Percentiles rank a stretch among this genome's conserved stretches.
These are phyloP conservation scores for Hirschioporus abietinus DNA, from an alignment of 768 basidiomycete genomes.

Conservation along the genomic window DNA sequence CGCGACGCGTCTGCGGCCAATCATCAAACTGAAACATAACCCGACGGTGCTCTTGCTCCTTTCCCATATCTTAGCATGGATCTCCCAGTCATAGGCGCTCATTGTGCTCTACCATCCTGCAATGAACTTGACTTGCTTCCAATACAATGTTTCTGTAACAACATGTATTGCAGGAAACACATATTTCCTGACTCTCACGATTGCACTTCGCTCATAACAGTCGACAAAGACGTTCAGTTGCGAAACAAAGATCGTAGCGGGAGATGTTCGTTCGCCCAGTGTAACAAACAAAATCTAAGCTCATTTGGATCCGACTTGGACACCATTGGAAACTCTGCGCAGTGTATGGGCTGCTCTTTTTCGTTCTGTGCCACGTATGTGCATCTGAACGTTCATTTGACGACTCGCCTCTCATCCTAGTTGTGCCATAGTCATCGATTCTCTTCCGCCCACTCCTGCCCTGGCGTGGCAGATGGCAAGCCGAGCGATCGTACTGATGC, in stretches of 20 bases:
- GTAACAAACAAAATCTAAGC: conserved; percentile 51
- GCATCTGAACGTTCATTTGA: conserved; percentile 6
- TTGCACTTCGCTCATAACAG: conserved; percentile 33
- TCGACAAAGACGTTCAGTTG: neutral
- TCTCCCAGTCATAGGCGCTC: conserved; percentile 53
- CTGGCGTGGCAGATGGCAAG: conserved; percentile 16
- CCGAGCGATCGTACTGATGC: conserved; percentile 29
- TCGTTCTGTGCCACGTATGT: conserved; percentile 64
- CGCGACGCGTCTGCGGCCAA: too few relatives aligned
- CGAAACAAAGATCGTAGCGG: conserved; percentile 20
- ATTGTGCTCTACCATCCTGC: conserved; percentile 60
- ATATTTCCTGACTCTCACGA: conserved; percentile 52
- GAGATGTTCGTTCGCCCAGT: conserved; percentile 47
- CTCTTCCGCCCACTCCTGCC: conserved; percentile 55
- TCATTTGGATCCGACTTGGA: conserved; percentile 27
- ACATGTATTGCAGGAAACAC: conserved; percentile 61
- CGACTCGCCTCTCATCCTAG: conserved; percentile 6
- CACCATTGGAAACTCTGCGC: conserved; percentile 25
- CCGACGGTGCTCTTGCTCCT: too few relatives aligned
- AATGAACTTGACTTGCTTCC: conserved; percentile 69
- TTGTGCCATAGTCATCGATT: conserved; percentile 55
- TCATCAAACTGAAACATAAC: too few relatives aligned
- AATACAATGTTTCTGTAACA: conserved; percentile 58
- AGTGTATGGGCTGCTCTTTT: conserved; percentile 48
- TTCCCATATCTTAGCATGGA: conserved; percentile 24